Evolutionary conservation across 495 filamentous ascomycete species (phyloP), one percentile per base, ranked within the genome.

Genomic region (Talaromyces borbonicus): DNA sequence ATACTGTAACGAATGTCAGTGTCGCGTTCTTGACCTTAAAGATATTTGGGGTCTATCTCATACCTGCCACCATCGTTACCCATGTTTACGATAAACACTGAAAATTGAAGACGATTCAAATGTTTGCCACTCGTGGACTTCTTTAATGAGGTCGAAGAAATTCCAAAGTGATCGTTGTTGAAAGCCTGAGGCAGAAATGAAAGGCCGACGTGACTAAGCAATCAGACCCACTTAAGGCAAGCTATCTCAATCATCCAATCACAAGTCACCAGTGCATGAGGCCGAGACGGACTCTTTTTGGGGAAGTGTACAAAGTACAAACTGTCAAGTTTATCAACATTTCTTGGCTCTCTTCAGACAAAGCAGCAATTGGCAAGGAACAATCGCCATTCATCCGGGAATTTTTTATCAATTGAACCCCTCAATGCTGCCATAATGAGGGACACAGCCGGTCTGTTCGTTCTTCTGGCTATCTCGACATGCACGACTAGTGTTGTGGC

Each of bases 51-150:
- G 1, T 14, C 3, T 1, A 31, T 12, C 32, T 46, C 74, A 54
- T 53, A 75, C 77, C 77, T 82, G 47, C 85, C 90, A 54, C 92
- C 90, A 58, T 97, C 90, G 63, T 96, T 96, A 67, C 90, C 92
- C 90, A 96, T 96, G 49, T 45, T 44, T 20, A 18, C 18, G 19
- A 3, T 38, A 16, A 12, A 2, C 22, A 20, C 11, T n/a, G 4
- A 38, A 5, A n/a, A 36, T 36, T 16, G 14, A 16, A 20, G 18
- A 20, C 9, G n/a, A 20, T n/a, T 20, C 19, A 23, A 38, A 9
- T 9, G 11, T 20, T 38, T 20, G 35, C 35, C 35, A 38, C 35
- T 38, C 20, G 14, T 18, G 22, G 15, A 38, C n/a, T n/a, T n/a
- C n/a, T n/a, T n/a, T n/a, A n/a, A n/a, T n/a, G n/a, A n/a, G n/a